Conservation (phyloP, 768 basidiomycete species). For the Termitomyces sp. region DNA sequence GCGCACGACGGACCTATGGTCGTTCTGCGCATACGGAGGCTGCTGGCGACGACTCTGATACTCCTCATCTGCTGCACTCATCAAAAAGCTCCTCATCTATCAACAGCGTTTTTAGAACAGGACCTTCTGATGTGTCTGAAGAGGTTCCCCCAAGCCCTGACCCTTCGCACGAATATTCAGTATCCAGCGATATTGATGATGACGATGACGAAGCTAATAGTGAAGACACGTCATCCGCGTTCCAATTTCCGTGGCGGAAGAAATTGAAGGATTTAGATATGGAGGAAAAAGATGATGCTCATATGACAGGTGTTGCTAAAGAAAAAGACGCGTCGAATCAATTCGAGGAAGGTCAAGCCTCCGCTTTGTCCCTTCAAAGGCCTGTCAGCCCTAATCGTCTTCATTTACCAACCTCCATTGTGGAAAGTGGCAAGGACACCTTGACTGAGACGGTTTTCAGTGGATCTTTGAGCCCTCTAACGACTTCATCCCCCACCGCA, state of each 20-base stretch:
- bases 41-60: slow-evolving; percentile 22
- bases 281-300: slow-evolving; percentile 24
- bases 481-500: slow-evolving; percentile 14
- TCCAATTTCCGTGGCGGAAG: slow-evolving; percentile 42
- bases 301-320: not conserved
- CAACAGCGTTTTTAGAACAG: slow-evolving; percentile 32
- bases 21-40: slow-evolving; percentile 27
- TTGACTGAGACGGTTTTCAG: slow-evolving; percentile 2
- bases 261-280: slow-evolving; percentile 41
- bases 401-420: slow-evolving; percentile 6
- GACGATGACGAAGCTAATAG: slow-evolving; percentile 16
- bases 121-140: slow-evolving; percentile 29
- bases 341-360: slow-evolving; percentile 8
- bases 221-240: slow-evolving; percentile 20
- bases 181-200: slow-evolving; percentile 18
- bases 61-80: slow-evolving; percentile 17
- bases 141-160: slow-evolving; percentile 40
- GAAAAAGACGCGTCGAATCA: slow-evolving; percentile 11
- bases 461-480: slow-evolving; percentile 16
- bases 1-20: slow-evolving; percentile 43
- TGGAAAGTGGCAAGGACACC: not conserved
- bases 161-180: slow-evolving; percentile 14
- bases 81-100: slow-evolving; percentile 22
- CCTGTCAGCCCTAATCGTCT: not conserved
- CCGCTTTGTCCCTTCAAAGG: slow-evolving; percentile 10